Conservation (phyloP, 148 eudicot species). For the Nyssa sinensis region DNA sequence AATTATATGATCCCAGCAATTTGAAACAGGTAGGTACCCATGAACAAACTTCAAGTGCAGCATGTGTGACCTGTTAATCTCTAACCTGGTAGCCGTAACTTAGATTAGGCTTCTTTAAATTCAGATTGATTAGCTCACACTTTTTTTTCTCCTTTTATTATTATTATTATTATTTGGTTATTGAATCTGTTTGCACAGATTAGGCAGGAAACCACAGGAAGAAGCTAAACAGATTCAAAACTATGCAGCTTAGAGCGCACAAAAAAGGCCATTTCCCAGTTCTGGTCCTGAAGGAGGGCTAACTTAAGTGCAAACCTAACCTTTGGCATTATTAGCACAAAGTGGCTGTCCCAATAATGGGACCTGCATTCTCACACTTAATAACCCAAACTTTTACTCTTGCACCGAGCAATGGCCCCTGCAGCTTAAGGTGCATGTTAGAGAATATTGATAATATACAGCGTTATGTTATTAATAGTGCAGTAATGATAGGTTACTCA, state of each 20-base stretch:
- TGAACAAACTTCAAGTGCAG: background rate
- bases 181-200: background rate
- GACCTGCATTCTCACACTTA: background rate
- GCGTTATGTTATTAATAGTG: background rate
- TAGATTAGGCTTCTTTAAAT: background rate
- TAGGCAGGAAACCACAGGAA: background rate
- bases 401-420: background rate
- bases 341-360: no score
- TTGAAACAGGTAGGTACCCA: background rate
- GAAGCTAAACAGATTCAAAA: background rate
- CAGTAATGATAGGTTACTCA: constrained; percentile 12
- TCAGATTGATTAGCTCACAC: background rate
- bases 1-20: background rate
- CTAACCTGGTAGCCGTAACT: background rate
- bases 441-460: no score
- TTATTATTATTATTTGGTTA: background rate
- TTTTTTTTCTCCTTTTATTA: background rate
- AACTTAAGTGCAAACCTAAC: no score
- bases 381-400: no score
- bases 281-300: no score
- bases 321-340: no score
- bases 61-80: background rate
- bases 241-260: background rate
- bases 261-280: background rate
- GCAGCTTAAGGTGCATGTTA: background rate